A percentile compares a stretch with the other conserved stretches of the same genome.
phyloP scores from a whole-genome alignment of 1,284 basidiomycete species.

The Melanopsichium pennsylvanicum region DNA sequence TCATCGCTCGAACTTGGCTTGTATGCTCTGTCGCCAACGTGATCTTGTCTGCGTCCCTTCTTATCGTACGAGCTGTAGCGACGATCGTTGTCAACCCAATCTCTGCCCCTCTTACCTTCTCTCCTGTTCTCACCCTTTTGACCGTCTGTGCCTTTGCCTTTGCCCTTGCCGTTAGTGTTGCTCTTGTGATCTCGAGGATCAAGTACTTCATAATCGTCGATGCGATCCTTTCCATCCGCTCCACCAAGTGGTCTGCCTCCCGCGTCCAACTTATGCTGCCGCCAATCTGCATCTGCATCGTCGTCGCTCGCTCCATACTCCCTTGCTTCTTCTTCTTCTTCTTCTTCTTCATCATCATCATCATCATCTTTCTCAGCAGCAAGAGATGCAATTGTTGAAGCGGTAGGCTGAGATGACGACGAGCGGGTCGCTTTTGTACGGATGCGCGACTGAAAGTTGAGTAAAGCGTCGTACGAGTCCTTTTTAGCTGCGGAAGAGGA shows the following conservation, averaged over 20 bases:
- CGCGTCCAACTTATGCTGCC: conserved; percentile 37
- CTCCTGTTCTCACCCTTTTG: neutral
- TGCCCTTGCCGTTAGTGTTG: neutral
- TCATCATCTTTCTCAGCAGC: too few relatives aligned
- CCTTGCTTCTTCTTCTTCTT: conserved; percentile 31
- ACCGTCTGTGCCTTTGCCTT: too few relatives aligned
- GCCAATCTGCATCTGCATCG: conserved; percentile 37
- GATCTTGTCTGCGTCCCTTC: neutral
- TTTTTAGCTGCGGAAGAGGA: neutral
- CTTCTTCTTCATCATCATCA: conserved; percentile 5
- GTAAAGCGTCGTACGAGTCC: conserved; percentile 26
- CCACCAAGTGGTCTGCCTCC: conserved; percentile 31
- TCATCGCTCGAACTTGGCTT: neutral
- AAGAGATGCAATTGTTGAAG: neutral
- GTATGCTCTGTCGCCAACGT: too few relatives aligned
- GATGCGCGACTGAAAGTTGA: conserved; percentile 34
- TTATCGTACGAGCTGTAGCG: neutral
- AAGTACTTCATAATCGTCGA: conserved; percentile 55
- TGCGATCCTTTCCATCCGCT: conserved; percentile 13
- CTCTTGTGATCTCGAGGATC: conserved; percentile 31
- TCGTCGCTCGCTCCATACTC: conserved; percentile 60
- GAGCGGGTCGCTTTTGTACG: conserved; percentile 4
- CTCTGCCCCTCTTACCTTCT: conserved; percentile 34
- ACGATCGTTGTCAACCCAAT: conserved; percentile 39
- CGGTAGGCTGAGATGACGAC: neutral